These are phyloP conservation scores for Pulicaria dysenterica DNA, from an alignment of 129 eudicot species.

Conservation along the genomic window DNA sequence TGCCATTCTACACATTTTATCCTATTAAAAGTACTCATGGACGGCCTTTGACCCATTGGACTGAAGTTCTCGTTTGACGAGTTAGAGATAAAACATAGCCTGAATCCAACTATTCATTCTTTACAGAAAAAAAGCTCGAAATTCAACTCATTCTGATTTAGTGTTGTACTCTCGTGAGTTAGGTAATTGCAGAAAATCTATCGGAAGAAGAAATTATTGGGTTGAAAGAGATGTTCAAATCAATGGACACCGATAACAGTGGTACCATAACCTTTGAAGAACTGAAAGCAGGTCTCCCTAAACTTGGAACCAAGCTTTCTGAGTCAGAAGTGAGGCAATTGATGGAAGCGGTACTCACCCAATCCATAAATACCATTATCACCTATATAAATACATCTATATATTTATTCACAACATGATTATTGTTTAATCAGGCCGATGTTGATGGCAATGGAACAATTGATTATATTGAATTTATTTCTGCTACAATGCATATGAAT, in stretches of 20 bases:
- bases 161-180: slow-evolving; percentile 19
- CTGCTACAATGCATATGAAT: slow-evolving; percentile 98
- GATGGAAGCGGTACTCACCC: slow-evolving; percentile 82
- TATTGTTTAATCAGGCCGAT: slow-evolving; percentile 64
- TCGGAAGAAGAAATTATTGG: slow-evolving; percentile 97
- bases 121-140: neutral
- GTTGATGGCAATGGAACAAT: slow-evolving; percentile 98
- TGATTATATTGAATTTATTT: slow-evolving; percentile 89
- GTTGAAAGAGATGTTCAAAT: slow-evolving; percentile 92
- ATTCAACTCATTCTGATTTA: slow-evolving; percentile 28
- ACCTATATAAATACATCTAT: neutral
- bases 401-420: neutral
- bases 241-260: slow-evolving; percentile 93
- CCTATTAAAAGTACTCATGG: neutral
- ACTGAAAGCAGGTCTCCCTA: slow-evolving; percentile 87
- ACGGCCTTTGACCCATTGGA: neutral
- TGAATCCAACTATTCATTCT: neutral
- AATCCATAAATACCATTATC: neutral
- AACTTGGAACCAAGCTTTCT: slow-evolving; percentile 90
- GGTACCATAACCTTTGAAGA: slow-evolving; percentile 95
- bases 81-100: neutral
- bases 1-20: neutral
- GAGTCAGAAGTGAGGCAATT: slow-evolving; percentile 90
- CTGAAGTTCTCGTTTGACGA: neutral
- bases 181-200: slow-evolving; percentile 96